Conservation (phyloP, 805 yeast species). For the Yamadazyma scolyti region DNA sequence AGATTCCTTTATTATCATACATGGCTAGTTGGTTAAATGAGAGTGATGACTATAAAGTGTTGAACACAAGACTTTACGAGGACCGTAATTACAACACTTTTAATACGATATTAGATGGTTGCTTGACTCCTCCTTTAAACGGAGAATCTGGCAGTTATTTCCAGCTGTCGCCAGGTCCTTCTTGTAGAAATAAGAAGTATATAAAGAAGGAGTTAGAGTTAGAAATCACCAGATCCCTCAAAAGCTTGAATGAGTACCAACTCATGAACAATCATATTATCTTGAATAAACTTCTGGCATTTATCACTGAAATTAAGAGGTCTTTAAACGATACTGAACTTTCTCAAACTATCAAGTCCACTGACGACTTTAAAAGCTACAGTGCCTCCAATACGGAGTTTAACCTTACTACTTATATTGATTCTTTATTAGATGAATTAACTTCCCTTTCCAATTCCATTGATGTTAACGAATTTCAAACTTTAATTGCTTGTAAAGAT, state of each 20-base stretch:
- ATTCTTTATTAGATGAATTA: constrained; percentile 7
- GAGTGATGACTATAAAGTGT: constrained; percentile 13
- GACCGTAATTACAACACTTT: constrained; percentile 5
- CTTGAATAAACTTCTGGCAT: constrained; percentile 2
- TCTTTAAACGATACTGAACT: constrained; percentile 1
- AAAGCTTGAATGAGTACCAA: constrained; percentile 2
- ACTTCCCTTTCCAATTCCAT: constrained; percentile 1
- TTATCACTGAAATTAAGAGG: constrained; percentile 1
- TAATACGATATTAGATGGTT: constrained; percentile 7
- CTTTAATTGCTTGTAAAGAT: constrained; percentile 11
- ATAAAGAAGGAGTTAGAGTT: constrained; percentile 9
- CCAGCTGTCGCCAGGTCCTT: not conserved
- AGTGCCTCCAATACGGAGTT: not conserved
- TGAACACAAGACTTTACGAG: constrained; percentile 8
- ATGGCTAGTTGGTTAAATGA: constrained; percentile 13
- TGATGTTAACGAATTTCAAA: constrained; percentile 3
- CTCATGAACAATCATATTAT: constrained; percentile 1
- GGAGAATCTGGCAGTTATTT: constrained; percentile 3
- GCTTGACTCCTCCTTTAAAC: constrained; percentile 12
- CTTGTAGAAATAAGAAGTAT: constrained; percentile 2
- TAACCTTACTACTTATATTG: constrained; percentile 5
- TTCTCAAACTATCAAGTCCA: not conserved
- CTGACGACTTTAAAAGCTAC: not conserved
- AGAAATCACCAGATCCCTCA: constrained; percentile 9
- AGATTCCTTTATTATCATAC: constrained; percentile 12